These are phyloP conservation scores for Psilocybe subaeruginosa DNA, from an alignment of 768 basidiomycete species.

Conservation along the genomic window DNA sequence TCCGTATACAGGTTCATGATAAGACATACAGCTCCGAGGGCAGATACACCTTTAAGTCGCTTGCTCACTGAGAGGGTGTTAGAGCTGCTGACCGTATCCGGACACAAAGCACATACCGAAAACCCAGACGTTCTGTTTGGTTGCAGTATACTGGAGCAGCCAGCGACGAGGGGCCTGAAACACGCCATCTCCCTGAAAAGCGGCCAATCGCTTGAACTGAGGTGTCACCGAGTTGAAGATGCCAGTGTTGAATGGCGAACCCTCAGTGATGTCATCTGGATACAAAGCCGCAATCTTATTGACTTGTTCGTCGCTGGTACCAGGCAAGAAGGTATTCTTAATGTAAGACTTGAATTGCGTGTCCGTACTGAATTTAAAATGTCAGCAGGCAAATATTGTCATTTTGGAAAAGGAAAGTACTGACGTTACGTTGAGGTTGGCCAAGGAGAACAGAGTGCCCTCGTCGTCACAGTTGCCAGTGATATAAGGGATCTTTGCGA, in stretches of 20 bases:
- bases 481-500: slow-evolving; percentile 54
- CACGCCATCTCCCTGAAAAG: slow-evolving; percentile 51
- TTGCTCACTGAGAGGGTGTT: slow-evolving; percentile 38
- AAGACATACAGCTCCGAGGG: slow-evolving; percentile 43
- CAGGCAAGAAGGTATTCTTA: slow-evolving; percentile 32
- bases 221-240: slow-evolving; percentile 44
- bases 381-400: neutral
- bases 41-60: slow-evolving; percentile 40
- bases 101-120: neutral
- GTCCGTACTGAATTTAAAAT: slow-evolving; percentile 22
- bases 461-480: slow-evolving; percentile 63
- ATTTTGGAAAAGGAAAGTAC: slow-evolving; percentile 6
- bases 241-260: slow-evolving; percentile 56
- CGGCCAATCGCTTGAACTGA: slow-evolving; percentile 39
- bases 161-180: slow-evolving; percentile 55
- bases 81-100: neutral
- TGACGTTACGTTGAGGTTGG: slow-evolving; percentile 50
- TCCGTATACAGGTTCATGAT: neutral
- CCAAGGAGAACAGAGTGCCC: slow-evolving; percentile 54
- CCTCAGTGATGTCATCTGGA: slow-evolving; percentile 38
- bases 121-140: slow-evolving; percentile 6
- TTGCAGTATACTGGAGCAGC: slow-evolving; percentile 34
- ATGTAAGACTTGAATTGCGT: slow-evolving; percentile 24
- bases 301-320: slow-evolving; percentile 27
- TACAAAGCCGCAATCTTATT: slow-evolving; percentile 36